Conservation (phyloP, 495 filamentous ascomycete species). For the Aspergillus cristatus region DNA sequence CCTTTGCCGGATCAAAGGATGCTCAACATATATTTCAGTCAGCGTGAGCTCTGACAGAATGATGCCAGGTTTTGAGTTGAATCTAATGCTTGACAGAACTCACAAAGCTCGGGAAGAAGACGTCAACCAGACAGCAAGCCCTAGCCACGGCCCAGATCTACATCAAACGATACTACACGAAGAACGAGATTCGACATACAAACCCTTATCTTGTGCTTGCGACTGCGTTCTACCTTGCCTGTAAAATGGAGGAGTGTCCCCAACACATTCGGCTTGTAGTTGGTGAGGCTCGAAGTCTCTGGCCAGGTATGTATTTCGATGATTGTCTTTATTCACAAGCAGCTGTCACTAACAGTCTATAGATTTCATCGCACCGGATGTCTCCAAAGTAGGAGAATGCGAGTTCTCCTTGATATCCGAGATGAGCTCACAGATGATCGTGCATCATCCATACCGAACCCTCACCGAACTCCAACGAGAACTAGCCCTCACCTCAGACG, state of each 20-base stretch:
- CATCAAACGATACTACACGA: slow-evolving; percentile 85
- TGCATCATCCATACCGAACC: slow-evolving; percentile 95
- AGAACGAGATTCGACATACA: slow-evolving; percentile 82
- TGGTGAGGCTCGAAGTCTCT: slow-evolving; percentile 74
- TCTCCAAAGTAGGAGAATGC: slow-evolving; percentile 87
- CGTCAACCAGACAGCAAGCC: slow-evolving; percentile 74
- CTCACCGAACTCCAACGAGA: slow-evolving; percentile 62
- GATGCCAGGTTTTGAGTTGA: neutral
- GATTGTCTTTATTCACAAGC: neutral
- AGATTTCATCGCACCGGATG: slow-evolving; percentile 74
- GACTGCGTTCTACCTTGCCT: slow-evolving; percentile 89
- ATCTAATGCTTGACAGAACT: slow-evolving; percentile 48
- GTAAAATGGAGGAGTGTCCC: slow-evolving; percentile 97
- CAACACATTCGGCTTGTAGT: slow-evolving; percentile 89
- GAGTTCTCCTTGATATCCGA: slow-evolving; percentile 94
- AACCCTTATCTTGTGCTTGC: slow-evolving; percentile 89
- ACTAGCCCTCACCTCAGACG: slow-evolving; percentile 66
- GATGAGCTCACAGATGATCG: slow-evolving; percentile 87
- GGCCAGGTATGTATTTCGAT: slow-evolving; percentile 54
- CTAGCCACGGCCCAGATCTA: slow-evolving; percentile 94
- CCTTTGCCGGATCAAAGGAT: slow-evolving; percentile 74
- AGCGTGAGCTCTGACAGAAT: slow-evolving; percentile 46
- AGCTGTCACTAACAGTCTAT: slow-evolving; percentile 11
- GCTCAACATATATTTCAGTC: slow-evolving; percentile 86
- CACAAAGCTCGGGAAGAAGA: slow-evolving; percentile 68